Conservation (phyloP, 2,329 filamentous ascomycete species). For the Penicillium concentricum region DNA sequence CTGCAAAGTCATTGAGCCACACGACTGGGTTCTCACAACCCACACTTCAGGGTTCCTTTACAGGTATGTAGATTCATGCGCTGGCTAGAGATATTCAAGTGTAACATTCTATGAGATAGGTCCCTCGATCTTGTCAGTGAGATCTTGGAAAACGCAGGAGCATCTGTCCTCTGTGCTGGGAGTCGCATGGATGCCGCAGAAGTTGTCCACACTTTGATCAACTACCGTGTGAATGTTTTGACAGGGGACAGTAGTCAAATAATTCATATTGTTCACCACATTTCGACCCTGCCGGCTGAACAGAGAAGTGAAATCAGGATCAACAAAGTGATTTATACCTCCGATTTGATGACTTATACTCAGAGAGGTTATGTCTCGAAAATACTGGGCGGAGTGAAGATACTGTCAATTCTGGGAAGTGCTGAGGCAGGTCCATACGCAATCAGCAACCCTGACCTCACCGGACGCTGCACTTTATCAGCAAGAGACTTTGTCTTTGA, state of each 20-base stretch:
- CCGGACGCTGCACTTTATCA: neutral
- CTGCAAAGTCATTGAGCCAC: conserved; percentile 31
- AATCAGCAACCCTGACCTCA: neutral
- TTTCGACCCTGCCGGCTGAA: neutral
- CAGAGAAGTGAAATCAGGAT: neutral
- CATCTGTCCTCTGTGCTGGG: neutral
- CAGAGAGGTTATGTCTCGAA: neutral
- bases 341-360: neutral
- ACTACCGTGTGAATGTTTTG: neutral
- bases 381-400: neutral
- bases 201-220: neutral
- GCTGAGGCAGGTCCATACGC: conserved; percentile 1
- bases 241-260: neutral
- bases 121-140: conserved; percentile 45
- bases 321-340: neutral
- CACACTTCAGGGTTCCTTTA: conserved; percentile 42
- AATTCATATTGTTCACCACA: neutral
- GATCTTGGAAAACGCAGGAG: conserved; percentile 37
- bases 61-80: conserved; percentile 26
- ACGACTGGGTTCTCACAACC: conserved; percentile 43
- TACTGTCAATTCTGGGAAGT: neutral
- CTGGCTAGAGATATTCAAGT: neutral
- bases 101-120: conserved; percentile 11
- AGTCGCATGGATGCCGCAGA: neutral
- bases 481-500: neutral